A percentile compares a stretch with the other conserved stretches of the same genome.
phyloP scores from a whole-genome alignment of 2,329 filamentous ascomycete genomes.

The Diaporthe sp. region DNA sequence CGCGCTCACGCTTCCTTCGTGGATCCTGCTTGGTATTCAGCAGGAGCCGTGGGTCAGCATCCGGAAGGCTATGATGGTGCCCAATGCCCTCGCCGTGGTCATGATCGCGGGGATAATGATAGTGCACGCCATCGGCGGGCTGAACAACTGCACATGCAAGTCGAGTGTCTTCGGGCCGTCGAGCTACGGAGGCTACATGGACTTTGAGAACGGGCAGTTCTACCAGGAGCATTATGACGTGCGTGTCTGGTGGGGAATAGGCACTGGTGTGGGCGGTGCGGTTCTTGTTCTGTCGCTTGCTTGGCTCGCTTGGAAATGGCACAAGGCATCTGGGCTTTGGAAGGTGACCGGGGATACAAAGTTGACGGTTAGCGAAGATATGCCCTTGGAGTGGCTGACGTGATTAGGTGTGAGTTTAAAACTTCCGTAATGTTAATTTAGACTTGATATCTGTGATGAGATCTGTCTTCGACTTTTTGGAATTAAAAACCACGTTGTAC shows the following conservation, averaged over 20 bases:
- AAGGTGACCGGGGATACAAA: slow-evolving; percentile 14
- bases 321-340: slow-evolving; percentile 1
- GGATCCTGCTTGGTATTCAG: neutral
- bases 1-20: neutral
- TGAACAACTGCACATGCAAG: slow-evolving; percentile 23
- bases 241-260: slow-evolving; percentile 1
- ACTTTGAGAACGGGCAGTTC: slow-evolving; percentile 12
- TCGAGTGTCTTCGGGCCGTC: slow-evolving; percentile 8
- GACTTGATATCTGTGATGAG: neutral
- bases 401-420: neutral
- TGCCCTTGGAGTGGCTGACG: slow-evolving; percentile 14
- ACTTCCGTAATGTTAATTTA: neutral
- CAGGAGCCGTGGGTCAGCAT: slow-evolving; percentile 9
- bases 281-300: slow-evolving; percentile 3
- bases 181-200: slow-evolving; percentile 10
- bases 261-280: neutral
- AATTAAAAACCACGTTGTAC: neutral
- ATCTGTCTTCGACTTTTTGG: neutral
- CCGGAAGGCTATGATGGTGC: slow-evolving; percentile 15
- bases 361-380: slow-evolving; percentile 8
- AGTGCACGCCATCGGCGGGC: slow-evolving; percentile 3
- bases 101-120: slow-evolving; percentile 16
- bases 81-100: slow-evolving; percentile 4
- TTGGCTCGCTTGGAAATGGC: slow-evolving; percentile 26
- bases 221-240: slow-evolving; percentile 11